Conservation (phyloP, 768 basidiomycete species). For the Termitomyces sp. region DNA sequence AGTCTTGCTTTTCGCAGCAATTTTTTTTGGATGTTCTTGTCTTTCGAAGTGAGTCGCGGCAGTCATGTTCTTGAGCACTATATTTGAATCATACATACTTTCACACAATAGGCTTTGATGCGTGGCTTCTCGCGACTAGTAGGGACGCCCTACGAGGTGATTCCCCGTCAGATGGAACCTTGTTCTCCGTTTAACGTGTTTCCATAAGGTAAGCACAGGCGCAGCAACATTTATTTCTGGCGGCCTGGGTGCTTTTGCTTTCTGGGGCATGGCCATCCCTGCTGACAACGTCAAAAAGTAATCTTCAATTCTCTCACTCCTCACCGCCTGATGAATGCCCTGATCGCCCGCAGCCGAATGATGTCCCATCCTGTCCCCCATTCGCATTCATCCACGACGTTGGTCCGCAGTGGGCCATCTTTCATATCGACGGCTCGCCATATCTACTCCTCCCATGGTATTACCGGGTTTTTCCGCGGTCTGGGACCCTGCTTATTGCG, state of each 20-base stretch:
- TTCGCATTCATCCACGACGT: constrained; percentile 25
- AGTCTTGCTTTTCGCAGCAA: constrained; percentile 68
- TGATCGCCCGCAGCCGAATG: constrained; percentile 46
- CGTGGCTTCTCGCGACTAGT: constrained; percentile 47
- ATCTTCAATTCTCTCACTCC: constrained; percentile 10
- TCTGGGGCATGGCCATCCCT: constrained; percentile 67
- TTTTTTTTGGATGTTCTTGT: constrained; percentile 78
- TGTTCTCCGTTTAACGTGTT: neutral
- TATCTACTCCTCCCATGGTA: constrained; percentile 49
- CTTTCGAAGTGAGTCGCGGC: constrained; percentile 45
- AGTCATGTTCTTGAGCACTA: neutral
- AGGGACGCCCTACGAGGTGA: constrained; percentile 59
- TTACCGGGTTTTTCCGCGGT: constrained; percentile 59
- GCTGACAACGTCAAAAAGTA: constrained; percentile 84
- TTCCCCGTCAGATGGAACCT: constrained; percentile 3
- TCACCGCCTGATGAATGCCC: constrained; percentile 9
- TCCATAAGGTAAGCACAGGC: constrained; percentile 50
- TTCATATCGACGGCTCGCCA: constrained; percentile 44
- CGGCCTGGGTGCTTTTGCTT: constrained; percentile 55
- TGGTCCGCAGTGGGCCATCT: constrained; percentile 32
- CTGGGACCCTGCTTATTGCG: constrained; percentile 62
- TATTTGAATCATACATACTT: constrained; percentile 14
- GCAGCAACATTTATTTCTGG: constrained; percentile 62
- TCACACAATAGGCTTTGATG: constrained; percentile 45
- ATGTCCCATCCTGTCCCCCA: constrained; percentile 51